phyloP scores from a whole-genome alignment of 441 rosid species.

The Manihot esculenta region DNA sequence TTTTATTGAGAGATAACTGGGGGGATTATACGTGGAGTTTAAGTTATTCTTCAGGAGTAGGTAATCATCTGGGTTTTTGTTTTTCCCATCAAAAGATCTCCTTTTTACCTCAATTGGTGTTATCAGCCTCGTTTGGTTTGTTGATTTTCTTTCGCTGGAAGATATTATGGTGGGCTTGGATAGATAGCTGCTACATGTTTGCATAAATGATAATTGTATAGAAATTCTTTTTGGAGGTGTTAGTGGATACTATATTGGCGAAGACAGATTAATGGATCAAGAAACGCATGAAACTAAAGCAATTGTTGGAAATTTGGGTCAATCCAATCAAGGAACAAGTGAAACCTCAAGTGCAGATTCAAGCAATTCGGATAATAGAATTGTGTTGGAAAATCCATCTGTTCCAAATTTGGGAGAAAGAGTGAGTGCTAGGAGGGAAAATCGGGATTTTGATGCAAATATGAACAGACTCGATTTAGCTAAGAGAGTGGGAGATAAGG shows the following conservation, averaged over 20 bases:
- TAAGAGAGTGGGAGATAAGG: slow-evolving; percentile 23
- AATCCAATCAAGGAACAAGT: slow-evolving; percentile 19
- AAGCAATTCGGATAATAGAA: slow-evolving; percentile 19
- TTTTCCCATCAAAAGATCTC: slow-evolving; percentile 20
- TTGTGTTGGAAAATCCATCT: slow-evolving; percentile 28
- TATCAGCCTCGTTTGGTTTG: slow-evolving; percentile 9
- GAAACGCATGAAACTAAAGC: slow-evolving; percentile 13
- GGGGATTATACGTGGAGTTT: slow-evolving; percentile 25
- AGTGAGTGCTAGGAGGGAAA: slow-evolving; percentile 22
- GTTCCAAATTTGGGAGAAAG: slow-evolving; percentile 26
- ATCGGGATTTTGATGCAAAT: slow-evolving; percentile 23
- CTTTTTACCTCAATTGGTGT: slow-evolving; percentile 8
- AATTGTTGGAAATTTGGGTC: slow-evolving; percentile 24
- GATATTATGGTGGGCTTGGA: not conserved
- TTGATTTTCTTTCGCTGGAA: slow-evolving; percentile 9
- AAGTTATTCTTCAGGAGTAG: slow-evolving; percentile 30
- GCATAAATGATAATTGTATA: slow-evolving; percentile 10
- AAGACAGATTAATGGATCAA: slow-evolving; percentile 33
- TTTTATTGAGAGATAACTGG: slow-evolving; percentile 10
- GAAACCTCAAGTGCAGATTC: slow-evolving; percentile 29
- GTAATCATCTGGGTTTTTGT: slow-evolving; percentile 35
- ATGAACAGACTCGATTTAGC: slow-evolving; percentile 22
- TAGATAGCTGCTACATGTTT: not conserved
- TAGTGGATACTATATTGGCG: slow-evolving; percentile 16
- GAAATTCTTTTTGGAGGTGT: slow-evolving; percentile 20